Base-by-base conservation (phyloP, 371 early-diverging fungal species). In the Mucor lusitanicus region DNA sequence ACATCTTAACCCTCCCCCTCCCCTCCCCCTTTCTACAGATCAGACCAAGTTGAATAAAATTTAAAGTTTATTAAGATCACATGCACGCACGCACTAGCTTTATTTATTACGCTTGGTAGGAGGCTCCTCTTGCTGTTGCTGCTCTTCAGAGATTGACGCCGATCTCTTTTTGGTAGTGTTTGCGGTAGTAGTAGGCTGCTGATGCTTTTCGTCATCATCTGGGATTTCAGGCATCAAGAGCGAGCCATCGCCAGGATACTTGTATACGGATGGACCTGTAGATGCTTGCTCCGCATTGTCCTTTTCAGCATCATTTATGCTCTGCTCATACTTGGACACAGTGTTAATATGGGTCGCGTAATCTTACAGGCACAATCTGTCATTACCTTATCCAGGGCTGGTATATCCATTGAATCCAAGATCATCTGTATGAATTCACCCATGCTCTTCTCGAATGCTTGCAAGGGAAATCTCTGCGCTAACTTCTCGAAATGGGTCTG, bases 401-500 rank as follows among this genome's bases (percentile, higher is more conserved):
- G 83, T 1, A 65, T 59, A 30, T 77, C 81, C 73, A 79, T 81
- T 21, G 80, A 75, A 57, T 73, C 74, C 17, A 76, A 71, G 21
- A 78, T 72, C 79, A 81, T 81, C 55, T 78, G 78, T 46, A 83
- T 78, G 60, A 81, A 81, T 13, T 81, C 81, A 25, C 74, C 71
- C 75, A 83, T 83, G 48, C 65, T 76, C 65, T 74, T 77, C 66
- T 83, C 81, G 67, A 83, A 83, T n/a, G 71, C 55, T 48, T 75
- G 69, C 19, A 83, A 59, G 1, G 88, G 88, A 64, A 82, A 86
- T 35, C 77, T 72, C 61, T 79, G 73, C 12, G 87, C 86, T 57
- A 88, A 44, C 32, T 73, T 67, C 50, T 74, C 72, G 70, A 85
- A 85, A 69, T 86, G 87, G 8, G 73, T 59, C 46, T 82, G 74